Evolutionary conservation across 306 rosid species (phyloP).

Genomic region (Inga laurina): DNA sequence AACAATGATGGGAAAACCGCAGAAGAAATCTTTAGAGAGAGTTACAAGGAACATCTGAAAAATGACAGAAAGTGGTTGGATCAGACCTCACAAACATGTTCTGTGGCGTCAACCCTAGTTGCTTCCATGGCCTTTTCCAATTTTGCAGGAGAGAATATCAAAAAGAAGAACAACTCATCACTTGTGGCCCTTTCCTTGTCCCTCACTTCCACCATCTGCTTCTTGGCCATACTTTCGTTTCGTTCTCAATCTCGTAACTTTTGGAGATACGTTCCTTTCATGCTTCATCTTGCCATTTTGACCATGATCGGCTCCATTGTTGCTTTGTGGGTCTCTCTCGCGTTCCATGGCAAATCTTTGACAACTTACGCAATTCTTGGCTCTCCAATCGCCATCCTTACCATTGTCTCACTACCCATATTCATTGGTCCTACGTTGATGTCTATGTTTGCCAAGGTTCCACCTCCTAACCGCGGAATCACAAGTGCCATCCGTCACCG

Average conservation of each 20-base stretch:
- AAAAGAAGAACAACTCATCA: neutral
- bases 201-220: neutral
- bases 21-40: neutral
- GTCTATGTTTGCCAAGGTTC: neutral
- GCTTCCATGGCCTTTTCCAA: neutral
- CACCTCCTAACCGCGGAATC: neutral
- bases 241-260: neutral
- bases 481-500: neutral
- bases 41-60: neutral
- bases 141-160: neutral
- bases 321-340: neutral
- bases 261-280: neutral
- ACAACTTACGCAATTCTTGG: neutral
- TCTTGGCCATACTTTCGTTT: neutral
- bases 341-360: neutral
- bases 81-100: neutral
- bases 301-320: neutral
- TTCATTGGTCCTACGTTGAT: neutral
- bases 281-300: neutral
- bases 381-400: neutral
- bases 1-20: neutral
- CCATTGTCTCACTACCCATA: neutral
- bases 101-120: neutral
- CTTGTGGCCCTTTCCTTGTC: neutral
- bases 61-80: neutral